A percentile compares a stretch with the other conserved stretches of the same genome.
These are phyloP conservation scores for Hyphopichia fennica DNA, from an alignment of 1,139 yeast genomes.

Conservation along the genomic window DNA sequence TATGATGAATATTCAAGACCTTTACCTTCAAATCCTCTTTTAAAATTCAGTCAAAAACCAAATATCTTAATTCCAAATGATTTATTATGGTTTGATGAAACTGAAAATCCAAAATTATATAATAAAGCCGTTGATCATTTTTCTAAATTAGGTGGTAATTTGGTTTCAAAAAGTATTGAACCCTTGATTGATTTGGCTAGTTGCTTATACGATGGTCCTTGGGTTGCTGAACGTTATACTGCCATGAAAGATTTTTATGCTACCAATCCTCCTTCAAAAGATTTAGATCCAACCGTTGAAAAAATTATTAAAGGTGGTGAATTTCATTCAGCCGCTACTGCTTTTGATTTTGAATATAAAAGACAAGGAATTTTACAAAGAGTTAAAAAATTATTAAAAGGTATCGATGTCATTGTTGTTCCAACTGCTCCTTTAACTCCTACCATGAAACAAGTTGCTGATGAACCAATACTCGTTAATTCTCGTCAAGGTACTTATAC, in stretches of 20 bases:
- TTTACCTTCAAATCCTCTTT: slow-evolving; percentile 65
- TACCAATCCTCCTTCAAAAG: slow-evolving; percentile 68
- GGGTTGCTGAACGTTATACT: slow-evolving; percentile 95
- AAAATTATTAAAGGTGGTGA: slow-evolving; percentile 77
- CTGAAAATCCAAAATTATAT: slow-evolving; percentile 70
- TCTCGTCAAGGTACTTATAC: slow-evolving; percentile 96
- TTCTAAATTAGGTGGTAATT: slow-evolving; percentile 54
- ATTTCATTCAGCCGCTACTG: slow-evolving; percentile 74
- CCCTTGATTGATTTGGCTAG: slow-evolving; percentile 81
- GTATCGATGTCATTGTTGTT: slow-evolving; percentile 73
- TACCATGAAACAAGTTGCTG: slow-evolving; percentile 63
- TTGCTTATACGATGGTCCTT: slow-evolving; percentile 94
- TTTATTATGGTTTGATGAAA: slow-evolving; percentile 78
- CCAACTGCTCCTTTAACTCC: slow-evolving; percentile 97
- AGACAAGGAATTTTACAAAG: slow-evolving; percentile 73
- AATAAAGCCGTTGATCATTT: slow-evolving; percentile 60
- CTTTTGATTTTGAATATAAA: slow-evolving; percentile 80
- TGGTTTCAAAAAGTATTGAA: slow-evolving; percentile 65
- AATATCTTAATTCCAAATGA: slow-evolving; percentile 72
- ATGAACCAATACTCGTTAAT: slow-evolving; percentile 81
- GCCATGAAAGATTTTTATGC: slow-evolving; percentile 74
- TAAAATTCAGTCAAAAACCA: slow-evolving; percentile 59
- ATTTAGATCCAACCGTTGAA: slow-evolving; percentile 82
- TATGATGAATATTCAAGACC: slow-evolving; percentile 78
- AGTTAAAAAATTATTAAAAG: slow-evolving; percentile 54